Conservation (phyloP, 2,329 filamentous ascomycete species). For the Exophiala phaeomuriformis region DNA sequence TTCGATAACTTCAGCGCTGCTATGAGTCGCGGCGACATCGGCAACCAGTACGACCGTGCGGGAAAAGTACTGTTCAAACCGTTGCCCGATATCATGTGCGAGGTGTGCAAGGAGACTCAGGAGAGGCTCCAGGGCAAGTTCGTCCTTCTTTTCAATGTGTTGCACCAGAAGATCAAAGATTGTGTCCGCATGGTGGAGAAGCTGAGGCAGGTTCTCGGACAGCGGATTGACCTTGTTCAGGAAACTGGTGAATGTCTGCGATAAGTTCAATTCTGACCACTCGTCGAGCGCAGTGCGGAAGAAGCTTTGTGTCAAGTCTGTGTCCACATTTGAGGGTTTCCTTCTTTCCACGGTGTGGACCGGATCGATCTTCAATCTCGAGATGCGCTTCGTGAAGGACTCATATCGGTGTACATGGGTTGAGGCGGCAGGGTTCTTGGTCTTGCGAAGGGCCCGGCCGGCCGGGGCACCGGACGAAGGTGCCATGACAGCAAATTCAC, state of each 20-base stretch:
- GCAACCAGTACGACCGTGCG: conserved; percentile 67
- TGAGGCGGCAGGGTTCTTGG: conserved; percentile 59
- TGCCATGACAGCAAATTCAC: not conserved
- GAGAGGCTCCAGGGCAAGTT: conserved; percentile 74
- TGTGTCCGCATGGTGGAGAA: conserved; percentile 79
- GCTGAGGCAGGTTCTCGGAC: conserved; percentile 83
- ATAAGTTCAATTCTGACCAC: conserved; percentile 89
- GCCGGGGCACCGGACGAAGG: not conserved
- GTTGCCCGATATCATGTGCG: conserved; percentile 80
- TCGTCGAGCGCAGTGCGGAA: conserved; percentile 74
- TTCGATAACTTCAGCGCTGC: conserved; percentile 84
- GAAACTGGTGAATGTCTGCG: conserved; percentile 71
- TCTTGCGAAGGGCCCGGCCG: conserved; percentile 47
- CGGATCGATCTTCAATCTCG: conserved; percentile 88
- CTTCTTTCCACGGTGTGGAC: conserved; percentile 70
- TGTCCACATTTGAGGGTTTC: conserved; percentile 66
- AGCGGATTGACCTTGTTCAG: conserved; percentile 65
- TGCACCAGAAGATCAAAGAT: conserved; percentile 71
- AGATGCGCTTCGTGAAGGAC: conserved; percentile 81
- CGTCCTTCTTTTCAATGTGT: conserved; percentile 71
- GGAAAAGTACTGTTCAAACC: conserved; percentile 84
- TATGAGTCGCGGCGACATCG: conserved; percentile 66
- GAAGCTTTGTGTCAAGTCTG: conserved; percentile 68
- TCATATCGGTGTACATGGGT: conserved; percentile 84
- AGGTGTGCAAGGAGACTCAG: conserved; percentile 85